These are phyloP conservation scores for Phytophthora fragariaefolia DNA, from an alignment of 352 stramenopile genomes.

Conservation along the genomic window DNA sequence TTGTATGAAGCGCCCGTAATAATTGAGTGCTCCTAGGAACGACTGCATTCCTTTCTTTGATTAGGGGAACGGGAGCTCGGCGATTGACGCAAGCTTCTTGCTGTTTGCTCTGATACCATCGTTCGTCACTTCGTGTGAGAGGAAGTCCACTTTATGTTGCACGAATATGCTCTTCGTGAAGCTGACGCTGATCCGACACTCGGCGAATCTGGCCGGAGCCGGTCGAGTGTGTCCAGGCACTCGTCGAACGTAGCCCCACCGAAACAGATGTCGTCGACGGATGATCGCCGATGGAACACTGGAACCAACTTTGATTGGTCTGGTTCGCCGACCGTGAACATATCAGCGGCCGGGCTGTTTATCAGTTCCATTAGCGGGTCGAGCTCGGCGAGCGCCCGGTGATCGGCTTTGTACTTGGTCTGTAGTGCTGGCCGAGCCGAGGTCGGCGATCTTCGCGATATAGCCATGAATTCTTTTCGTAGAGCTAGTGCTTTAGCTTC, in stretches of 20 bases:
- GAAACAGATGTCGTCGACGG: slow-evolving; percentile 31
- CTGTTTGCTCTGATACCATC: slow-evolving; percentile 16
- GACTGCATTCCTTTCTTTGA: slow-evolving; percentile 28
- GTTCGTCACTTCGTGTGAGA: slow-evolving; percentile 25
- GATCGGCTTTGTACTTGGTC: background rate
- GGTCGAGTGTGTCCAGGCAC: slow-evolving; percentile 6
- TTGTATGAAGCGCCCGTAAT: slow-evolving; percentile 41
- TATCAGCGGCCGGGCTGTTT: background rate
- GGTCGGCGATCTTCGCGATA: too few relatives aligned
- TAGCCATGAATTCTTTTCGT: too few relatives aligned
- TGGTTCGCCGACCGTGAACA: background rate
- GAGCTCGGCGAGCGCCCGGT: background rate
- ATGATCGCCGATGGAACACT: slow-evolving; percentile 1
- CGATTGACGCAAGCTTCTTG: slow-evolving; percentile 18
- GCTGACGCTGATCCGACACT: slow-evolving; percentile 35
- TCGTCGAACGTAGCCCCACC: background rate
- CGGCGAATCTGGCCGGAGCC: slow-evolving; percentile 2
- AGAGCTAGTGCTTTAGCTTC: background rate
- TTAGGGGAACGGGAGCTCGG: slow-evolving; percentile 16
- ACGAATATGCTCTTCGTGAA: slow-evolving; percentile 32
- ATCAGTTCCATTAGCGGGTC: background rate
- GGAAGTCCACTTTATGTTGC: slow-evolving; percentile 11
- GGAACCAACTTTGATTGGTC: background rate
- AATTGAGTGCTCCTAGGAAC: slow-evolving; percentile 32
- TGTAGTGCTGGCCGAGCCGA: too few relatives aligned